Evolutionary conservation across 2,329 filamentous ascomycete genomes (phyloP).

Genomic region (Botrytis porri): DNA sequence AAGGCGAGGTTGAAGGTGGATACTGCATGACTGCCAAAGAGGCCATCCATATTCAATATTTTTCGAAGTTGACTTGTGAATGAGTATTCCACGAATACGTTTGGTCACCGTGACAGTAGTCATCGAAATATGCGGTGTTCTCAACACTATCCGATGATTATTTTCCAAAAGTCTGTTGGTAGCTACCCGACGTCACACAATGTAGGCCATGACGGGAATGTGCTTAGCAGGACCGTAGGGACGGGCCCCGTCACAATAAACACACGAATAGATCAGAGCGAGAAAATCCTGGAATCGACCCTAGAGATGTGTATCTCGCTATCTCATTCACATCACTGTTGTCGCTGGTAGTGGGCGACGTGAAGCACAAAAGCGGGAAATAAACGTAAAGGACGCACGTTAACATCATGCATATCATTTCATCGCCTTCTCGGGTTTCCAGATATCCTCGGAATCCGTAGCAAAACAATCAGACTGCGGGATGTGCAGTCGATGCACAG

Average conservation of each 20-base stretch:
- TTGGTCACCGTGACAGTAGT: conserved; percentile 13
- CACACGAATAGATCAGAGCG: not conserved
- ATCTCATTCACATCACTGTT: not conserved
- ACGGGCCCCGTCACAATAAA: conserved; percentile 18
- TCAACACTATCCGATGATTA: not conserved
- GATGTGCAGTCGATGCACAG: conserved; percentile 18
- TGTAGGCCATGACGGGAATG: conserved; percentile 4
- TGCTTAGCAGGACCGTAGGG: conserved; percentile 20
- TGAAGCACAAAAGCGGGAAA: not conserved
- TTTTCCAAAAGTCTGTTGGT: conserved; percentile 5
- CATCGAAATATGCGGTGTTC: conserved; percentile 10
- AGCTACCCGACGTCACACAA: conserved; percentile 17
- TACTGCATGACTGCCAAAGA: not conserved
- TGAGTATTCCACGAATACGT: not conserved
- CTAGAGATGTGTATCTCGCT: not conserved
- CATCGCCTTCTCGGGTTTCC: not conserved
- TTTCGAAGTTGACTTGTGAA: not conserved
- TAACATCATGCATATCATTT: not conserved
- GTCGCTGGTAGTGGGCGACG: too few species aligned
- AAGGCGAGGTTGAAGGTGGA: not conserved
- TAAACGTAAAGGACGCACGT: conserved; percentile 9
- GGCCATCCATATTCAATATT: not conserved
- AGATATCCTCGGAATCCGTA: conserved; percentile 17
- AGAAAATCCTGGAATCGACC: not conserved
- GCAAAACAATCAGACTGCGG: conserved; percentile 7